Base-by-base conservation (phyloP, 169 alveolate genomes). In the Eimeria falciformis region DNA sequence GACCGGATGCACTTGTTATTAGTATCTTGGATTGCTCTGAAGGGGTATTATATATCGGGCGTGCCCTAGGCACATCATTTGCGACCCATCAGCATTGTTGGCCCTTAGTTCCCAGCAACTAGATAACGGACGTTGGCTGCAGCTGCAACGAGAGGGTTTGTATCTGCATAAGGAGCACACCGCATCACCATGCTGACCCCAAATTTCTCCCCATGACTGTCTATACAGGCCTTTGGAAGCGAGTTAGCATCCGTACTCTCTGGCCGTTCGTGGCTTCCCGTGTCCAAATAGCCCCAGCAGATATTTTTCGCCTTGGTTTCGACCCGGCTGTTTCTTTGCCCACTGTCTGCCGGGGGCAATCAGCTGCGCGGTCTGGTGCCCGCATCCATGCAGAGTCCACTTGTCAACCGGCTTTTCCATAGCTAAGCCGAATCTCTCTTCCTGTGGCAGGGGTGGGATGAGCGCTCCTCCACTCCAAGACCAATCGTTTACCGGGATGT, bases 401-500 rank as follows among this genome's bases (percentile, higher is more conserved):
- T 79, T 50, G 43, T 50, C 69, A 27, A 27, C 73, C 40, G 68
- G 69, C 69, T 33, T 45, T 43, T 12, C 75, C 21, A n/a, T 45
- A 77, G 65, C 66, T 77, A 47, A 77, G 14, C 68, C 23, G 86
- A 62, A 5, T 46, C 1, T 43, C 73, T 45, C 55, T 40, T 53
- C 89, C 27, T 50, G 47, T 69, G 75, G 56, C 14, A n/a, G 53
- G 11, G 73, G 75, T 27, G 65, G 55, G n/a, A 79, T 79, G 89
- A 79, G 89, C 89, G 75, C 89, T 17, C 89, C 89, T 23, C 89
- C 69, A 23, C 55, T 79, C 43, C 89, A 79, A 53, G 89, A 79
- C 27, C 89, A 33, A n/a, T 55, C 89, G 37, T 27, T 79, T 69
- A 73, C 33, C 56, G 89, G 75, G 55, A 55, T 79, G 75, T 27